Evolutionary conservation across 129 eudicot species (phyloP).

Genomic region (Flaveria trinervia): DNA sequence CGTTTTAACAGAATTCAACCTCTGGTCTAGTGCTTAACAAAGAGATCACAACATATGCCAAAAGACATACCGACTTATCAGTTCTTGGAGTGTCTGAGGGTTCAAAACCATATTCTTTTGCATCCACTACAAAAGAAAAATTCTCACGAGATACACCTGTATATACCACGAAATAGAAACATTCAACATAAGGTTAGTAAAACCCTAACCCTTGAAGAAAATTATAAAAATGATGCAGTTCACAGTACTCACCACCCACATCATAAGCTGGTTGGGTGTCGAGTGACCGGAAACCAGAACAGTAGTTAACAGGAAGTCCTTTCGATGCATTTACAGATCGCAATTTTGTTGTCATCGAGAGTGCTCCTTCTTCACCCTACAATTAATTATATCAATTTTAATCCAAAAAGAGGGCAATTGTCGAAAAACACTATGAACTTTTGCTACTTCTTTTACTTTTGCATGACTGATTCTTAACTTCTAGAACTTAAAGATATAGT

Average conservation of each 20-base stretch:
- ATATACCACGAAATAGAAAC: slow-evolving; percentile 11
- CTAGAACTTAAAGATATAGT: neutral
- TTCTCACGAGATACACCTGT: slow-evolving; percentile 94
- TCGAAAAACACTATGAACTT: neutral
- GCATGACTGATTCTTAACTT: neutral
- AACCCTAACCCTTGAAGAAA: neutral
- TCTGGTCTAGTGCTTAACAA: neutral
- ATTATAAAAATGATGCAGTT: neutral
- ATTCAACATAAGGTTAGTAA: slow-evolving; percentile 15
- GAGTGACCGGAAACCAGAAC: slow-evolving; percentile 93
- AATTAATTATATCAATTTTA: slow-evolving; percentile 23
- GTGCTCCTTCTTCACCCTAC: slow-evolving; percentile 99
- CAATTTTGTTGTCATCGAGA: slow-evolving; percentile 86
- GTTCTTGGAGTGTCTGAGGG: slow-evolving; percentile 96
- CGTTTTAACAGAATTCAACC: neutral
- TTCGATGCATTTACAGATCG: slow-evolving; percentile 72
- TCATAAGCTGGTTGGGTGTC: slow-evolving; percentile 49
- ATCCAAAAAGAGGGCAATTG: neutral
- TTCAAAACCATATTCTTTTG: slow-evolving; percentile 75
- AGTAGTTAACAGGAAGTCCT: slow-evolving; percentile 93
- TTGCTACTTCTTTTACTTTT: neutral
- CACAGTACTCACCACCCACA: slow-evolving; percentile 54
- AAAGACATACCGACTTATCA: slow-evolving; percentile 76
- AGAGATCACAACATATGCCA: slow-evolving; percentile 3
- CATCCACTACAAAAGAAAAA: slow-evolving; percentile 70